These are phyloP conservation scores for Trichoderma asperelloides DNA, from an alignment of 495 filamentous ascomycete species.

Conservation along the genomic window DNA sequence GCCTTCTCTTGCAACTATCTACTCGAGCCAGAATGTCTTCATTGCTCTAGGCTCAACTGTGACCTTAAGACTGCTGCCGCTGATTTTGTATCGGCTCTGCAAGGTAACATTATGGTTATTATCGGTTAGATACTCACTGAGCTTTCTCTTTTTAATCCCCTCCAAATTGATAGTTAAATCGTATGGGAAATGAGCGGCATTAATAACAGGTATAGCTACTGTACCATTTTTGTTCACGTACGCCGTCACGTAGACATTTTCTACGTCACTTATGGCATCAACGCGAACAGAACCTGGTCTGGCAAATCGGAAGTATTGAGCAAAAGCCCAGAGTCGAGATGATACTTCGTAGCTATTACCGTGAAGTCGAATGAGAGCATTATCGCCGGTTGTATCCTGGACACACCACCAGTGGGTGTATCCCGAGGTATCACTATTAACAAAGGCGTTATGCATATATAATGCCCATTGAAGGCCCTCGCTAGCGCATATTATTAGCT, in stretches of 20 bases:
- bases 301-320: constrained; percentile 33
- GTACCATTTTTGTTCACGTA: constrained; percentile 37
- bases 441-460: constrained; percentile 35
- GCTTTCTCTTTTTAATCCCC: neutral
- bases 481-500: too few species aligned
- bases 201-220: constrained; percentile 35
- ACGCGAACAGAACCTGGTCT: constrained; percentile 33
- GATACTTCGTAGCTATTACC: constrained; percentile 24
- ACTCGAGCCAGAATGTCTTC: constrained; percentile 12
- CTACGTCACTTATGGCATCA: constrained; percentile 17
- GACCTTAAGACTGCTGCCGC: neutral
- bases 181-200: constrained; percentile 21
- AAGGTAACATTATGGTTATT: constrained; percentile 9
- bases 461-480: constrained; percentile 48
- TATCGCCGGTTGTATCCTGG: constrained; percentile 30
- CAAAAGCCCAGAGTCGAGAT: constrained; percentile 41
- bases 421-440: constrained; percentile 30
- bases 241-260: constrained; percentile 29
- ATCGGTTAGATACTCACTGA: constrained; percentile 8
- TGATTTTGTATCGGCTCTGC: neutral
- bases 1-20: neutral
- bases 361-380: constrained; percentile 28
- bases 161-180: constrained; percentile 15
- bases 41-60: constrained; percentile 9
- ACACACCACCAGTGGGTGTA: constrained; percentile 44